phyloP scores from a whole-genome alignment of 345 rosid genomes.

The Corchorus olitorius region DNA sequence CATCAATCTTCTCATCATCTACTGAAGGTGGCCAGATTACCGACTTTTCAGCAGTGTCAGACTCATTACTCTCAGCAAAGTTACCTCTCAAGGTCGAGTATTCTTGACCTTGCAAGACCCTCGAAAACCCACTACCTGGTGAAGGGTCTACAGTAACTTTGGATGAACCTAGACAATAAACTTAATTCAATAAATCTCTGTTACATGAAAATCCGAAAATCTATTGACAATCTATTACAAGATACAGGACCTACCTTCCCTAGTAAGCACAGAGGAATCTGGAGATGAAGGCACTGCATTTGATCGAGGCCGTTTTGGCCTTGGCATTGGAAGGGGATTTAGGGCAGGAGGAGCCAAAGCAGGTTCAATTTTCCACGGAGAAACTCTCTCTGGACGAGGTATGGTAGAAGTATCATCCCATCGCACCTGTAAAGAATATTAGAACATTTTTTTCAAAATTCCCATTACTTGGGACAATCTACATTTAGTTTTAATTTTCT shows the following conservation, averaged over 20 bases:
- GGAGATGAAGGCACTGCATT: constrained; percentile 54
- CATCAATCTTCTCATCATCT: constrained; percentile 60
- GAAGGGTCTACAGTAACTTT: constrained; percentile 58
- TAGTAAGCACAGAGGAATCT: constrained; percentile 54
- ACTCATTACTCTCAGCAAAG: constrained; percentile 46
- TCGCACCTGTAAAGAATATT: constrained; percentile 52
- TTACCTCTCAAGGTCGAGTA: constrained; percentile 67
- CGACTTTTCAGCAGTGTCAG: constrained; percentile 60
- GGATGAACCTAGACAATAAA: constrained; percentile 38
- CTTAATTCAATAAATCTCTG: background rate
- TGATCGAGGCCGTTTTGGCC: constrained; percentile 66
- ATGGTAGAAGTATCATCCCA: constrained; percentile 83
- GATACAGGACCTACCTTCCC: constrained; percentile 59
- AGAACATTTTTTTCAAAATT: background rate
- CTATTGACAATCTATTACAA: background rate
- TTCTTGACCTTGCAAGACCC: constrained; percentile 88
- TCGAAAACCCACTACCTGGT: constrained; percentile 54
- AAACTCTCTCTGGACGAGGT: constrained; percentile 83
- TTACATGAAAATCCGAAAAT: background rate
- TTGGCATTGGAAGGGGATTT: constrained; percentile 58
- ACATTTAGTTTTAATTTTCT: constrained; percentile 3
- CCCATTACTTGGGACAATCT: background rate
- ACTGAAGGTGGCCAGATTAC: constrained; percentile 53
- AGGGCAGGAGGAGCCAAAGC: constrained; percentile 75
- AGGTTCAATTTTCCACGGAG: constrained; percentile 91